phyloP scores from a whole-genome alignment of 495 filamentous ascomycete species.

The Talaromyces thailandensis region DNA sequence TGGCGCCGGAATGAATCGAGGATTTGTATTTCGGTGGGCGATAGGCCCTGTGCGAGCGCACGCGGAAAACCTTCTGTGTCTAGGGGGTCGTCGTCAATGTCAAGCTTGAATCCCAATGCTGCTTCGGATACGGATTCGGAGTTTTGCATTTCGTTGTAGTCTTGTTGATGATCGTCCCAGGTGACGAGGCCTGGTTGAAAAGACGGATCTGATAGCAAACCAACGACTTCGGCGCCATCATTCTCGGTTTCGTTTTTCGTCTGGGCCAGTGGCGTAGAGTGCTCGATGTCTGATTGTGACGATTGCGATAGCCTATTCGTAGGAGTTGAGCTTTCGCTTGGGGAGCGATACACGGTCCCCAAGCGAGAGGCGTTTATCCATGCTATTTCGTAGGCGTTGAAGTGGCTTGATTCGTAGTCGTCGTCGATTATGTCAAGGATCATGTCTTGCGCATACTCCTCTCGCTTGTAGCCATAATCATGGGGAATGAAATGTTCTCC shows the following conservation, averaged over 20 bases:
- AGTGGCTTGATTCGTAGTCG: neutral
- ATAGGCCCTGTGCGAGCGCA: neutral
- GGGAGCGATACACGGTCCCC: neutral
- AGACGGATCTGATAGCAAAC: constrained; percentile 42
- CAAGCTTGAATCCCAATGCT: neutral
- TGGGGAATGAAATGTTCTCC: constrained; percentile 6
- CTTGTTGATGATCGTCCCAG: constrained; percentile 36
- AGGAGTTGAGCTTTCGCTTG: neutral
- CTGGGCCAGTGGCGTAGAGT: neutral
- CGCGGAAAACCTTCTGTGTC: neutral
- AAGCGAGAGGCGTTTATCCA: neutral
- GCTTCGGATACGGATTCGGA: neutral
- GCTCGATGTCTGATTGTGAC: neutral
- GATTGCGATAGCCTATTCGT: neutral
- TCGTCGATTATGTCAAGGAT: neutral
- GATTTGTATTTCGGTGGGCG: constrained; percentile 17
- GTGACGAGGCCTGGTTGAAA: constrained; percentile 44
- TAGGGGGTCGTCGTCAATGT: neutral
- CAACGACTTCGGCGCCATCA: constrained; percentile 36
- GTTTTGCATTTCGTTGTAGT: constrained; percentile 7
- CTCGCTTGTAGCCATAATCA: neutral
- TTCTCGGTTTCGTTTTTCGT: neutral
- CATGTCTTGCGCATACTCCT: neutral
- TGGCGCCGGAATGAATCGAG: constrained; percentile 29
- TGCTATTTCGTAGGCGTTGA: constrained; percentile 6